Evolutionary conservation across 2,329 filamentous ascomycete species (phyloP).

Genomic region (Phoma herbarum): DNA sequence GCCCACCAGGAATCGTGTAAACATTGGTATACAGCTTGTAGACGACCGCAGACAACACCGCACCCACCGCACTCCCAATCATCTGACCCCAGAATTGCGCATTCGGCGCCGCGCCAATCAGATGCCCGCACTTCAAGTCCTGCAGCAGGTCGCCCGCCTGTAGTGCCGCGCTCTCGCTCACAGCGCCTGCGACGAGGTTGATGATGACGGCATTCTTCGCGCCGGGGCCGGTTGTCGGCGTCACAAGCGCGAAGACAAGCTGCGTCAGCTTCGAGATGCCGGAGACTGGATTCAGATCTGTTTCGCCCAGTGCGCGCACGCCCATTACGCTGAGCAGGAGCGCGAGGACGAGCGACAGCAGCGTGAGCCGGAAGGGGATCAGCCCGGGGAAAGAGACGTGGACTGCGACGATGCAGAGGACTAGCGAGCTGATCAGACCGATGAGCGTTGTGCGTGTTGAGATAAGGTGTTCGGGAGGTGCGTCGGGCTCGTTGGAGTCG

Average conservation of each 20-base stretch:
- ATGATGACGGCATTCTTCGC: conserved; percentile 85
- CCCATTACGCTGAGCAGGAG: conserved; percentile 73
- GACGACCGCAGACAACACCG: conserved; percentile 83
- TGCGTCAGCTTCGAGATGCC: conserved; percentile 97
- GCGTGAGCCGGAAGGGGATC: conserved; percentile 81
- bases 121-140: conserved; percentile 93
- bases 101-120: conserved; percentile 89
- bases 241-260: conserved; percentile 90
- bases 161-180: conserved; percentile 83
- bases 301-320: conserved; percentile 75
- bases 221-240: conserved; percentile 66
- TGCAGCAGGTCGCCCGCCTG: conserved; percentile 98
- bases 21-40: conserved; percentile 92
- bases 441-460: conserved; percentile 74
- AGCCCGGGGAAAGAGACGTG: conserved; percentile 83
- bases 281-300: conserved; percentile 94
- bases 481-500: conserved; percentile 69
- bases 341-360: conserved; percentile 82
- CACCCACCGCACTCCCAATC: conserved; percentile 86
- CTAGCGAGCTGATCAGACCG: conserved; percentile 78
- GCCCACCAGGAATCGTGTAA: conserved; percentile 84
- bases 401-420: conserved; percentile 82
- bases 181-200: conserved; percentile 91
- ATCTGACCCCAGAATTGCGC: conserved; percentile 98
- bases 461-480: conserved; percentile 83